A percentile compares a stretch with the other conserved stretches of the same genome.
Evolutionary conservation across 805 yeast species (phyloP).

Genomic region (Millerozyma acaciae): DNA sequence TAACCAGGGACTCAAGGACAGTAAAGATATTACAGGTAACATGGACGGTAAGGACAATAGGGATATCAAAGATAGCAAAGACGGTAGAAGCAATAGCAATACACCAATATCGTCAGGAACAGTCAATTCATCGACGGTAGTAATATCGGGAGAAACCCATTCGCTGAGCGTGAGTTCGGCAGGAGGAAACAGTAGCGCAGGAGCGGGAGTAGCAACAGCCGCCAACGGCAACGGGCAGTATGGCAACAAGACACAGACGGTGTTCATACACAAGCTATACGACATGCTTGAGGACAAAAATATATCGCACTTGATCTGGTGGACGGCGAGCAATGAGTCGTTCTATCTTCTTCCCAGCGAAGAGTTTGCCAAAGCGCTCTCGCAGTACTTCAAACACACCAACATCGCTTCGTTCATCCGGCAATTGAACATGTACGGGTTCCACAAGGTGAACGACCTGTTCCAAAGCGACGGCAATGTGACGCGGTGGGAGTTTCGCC

Average conservation of each 20-base stretch:
- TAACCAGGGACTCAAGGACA: too few species aligned
- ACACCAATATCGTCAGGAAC: too few species aligned
- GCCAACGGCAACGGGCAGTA: constrained; percentile 3
- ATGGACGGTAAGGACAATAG: too few species aligned
- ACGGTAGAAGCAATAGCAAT: too few species aligned
- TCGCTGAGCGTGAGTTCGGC: too few species aligned
- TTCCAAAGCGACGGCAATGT: constrained; percentile 22
- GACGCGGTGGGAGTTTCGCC: constrained; percentile 79
- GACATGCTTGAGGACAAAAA: constrained; percentile 81
- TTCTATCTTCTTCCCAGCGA: constrained; percentile 83
- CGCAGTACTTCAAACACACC: constrained; percentile 49
- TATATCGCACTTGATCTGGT: constrained; percentile 76
- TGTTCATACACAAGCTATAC: constrained; percentile 84
- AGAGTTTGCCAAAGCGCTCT: constrained; percentile 72
- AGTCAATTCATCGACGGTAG: too few species aligned
- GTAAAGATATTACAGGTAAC: too few species aligned
- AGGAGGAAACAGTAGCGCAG: background rate
- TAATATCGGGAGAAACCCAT: too few species aligned
- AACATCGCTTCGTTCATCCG: constrained; percentile 42
- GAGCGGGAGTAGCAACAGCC: background rate
- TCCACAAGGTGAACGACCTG: constrained; percentile 41
- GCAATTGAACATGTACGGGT: constrained; percentile 44
- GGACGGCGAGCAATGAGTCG: constrained; percentile 69
- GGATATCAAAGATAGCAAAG: too few species aligned
- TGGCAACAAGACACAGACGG: constrained; percentile 35